Conservation (phyloP, 2,329 filamentous ascomycete species). For the Colletotrichum sp. region DNA sequence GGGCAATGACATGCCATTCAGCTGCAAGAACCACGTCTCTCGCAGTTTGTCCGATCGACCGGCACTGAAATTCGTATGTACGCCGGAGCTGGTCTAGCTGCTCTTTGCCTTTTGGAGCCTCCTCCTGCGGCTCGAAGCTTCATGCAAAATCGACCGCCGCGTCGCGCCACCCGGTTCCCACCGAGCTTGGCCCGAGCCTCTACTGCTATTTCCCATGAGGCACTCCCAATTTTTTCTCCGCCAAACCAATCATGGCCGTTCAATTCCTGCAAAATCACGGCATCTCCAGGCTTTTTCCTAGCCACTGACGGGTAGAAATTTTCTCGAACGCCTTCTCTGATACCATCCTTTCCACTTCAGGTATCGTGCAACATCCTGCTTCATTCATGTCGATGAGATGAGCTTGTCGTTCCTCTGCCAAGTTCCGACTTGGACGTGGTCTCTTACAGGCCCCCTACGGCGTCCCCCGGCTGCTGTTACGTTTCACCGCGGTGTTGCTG, state of each 20-base stretch:
- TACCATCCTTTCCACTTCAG: neutral
- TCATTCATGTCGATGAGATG: neutral
- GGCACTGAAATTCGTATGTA: neutral
- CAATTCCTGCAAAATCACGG: neutral
- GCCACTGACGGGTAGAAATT: neutral
- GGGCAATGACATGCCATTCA: conserved; percentile 11
- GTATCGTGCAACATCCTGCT: neutral
- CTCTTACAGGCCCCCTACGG: neutral
- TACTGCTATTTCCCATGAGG: neutral
- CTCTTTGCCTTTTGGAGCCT: neutral
- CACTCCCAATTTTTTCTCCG: neutral
- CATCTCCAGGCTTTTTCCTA: neutral
- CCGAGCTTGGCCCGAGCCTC: conserved; percentile 15
- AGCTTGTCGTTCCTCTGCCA: neutral
- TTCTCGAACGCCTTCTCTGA: conserved; percentile 3
- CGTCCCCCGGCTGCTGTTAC: neutral
- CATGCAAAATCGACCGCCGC: neutral
- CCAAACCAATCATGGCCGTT: neutral
- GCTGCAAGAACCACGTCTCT: neutral
- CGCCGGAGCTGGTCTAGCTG: neutral
- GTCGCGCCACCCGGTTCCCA: conserved; percentile 5
- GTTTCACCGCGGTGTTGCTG: neutral
- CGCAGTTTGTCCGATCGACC: conserved; percentile 5
- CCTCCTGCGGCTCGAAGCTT: neutral
- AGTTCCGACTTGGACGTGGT: neutral